Conservation (phyloP, 805 yeast genomes). For the Pichia sporocuriosa region DNA sequence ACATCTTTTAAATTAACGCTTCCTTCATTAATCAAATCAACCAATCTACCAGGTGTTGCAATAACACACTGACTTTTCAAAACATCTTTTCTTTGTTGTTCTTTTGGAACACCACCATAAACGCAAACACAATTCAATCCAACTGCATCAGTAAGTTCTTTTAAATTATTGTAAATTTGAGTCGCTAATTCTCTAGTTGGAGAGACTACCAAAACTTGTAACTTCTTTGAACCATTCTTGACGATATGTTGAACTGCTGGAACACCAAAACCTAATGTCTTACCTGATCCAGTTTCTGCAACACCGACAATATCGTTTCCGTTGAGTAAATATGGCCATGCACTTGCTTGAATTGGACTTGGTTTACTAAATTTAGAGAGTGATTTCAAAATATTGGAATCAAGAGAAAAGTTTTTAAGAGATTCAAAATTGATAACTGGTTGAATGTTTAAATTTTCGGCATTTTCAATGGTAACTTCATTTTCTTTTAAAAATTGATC, state of each 20-base stretch:
- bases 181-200: constrained; percentile 98
- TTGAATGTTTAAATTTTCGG: constrained; percentile 40
- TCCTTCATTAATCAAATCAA: constrained; percentile 87
- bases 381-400: constrained; percentile 49
- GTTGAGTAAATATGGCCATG: constrained; percentile 85
- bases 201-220: constrained; percentile 77
- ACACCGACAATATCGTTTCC: constrained; percentile 91
- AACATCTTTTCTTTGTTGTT: constrained; percentile 73
- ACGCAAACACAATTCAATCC: constrained; percentile 72
- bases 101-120: constrained; percentile 97
- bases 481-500: constrained; percentile 59
- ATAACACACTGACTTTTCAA: constrained; percentile 70
- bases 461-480: constrained; percentile 77
- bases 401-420: constrained; percentile 38
- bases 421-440: constrained; percentile 69
- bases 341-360: constrained; percentile 89
- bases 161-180: constrained; percentile 83
- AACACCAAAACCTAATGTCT: constrained; percentile 94
- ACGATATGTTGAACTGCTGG: constrained; percentile 82
- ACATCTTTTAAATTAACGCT: constrained; percentile 62
- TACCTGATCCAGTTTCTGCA: constrained; percentile 98
- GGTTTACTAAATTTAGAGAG: constrained; percentile 78
- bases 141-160: constrained; percentile 52
- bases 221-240: constrained; percentile 38
- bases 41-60: constrained; percentile 97